Base-by-base conservation (phyloP, 2,329 filamentous ascomycete species). In the Ophiostoma triangulosporum region DNA sequence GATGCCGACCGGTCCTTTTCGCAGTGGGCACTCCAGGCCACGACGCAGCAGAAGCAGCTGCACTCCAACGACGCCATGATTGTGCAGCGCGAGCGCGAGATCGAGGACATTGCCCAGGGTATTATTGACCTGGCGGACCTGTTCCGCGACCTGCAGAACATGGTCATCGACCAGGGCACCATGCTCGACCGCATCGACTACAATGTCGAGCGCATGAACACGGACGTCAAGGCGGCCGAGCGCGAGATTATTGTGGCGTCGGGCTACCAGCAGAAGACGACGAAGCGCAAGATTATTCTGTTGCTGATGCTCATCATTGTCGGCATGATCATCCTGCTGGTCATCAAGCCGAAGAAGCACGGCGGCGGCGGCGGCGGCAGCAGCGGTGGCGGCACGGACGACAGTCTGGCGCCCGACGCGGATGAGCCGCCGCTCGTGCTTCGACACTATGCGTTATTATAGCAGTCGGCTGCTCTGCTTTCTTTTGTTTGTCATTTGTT, bases 81-180 rank as follows among this genome's bases (percentile, higher is more conserved):
- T 61, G 80, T 84, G 57, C 93, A 97, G 66, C 86, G 93, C 58
- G 93, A 98, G 69, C 83, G 86, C 38, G 93, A 97, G 68, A 98
- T 98, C 62, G 94, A 95, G 64, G 90, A 96, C 62, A 98, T 98
- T 58, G 93, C 93, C 2, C 90, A 96, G 65, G 91, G 93, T 55
- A 97, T 98, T 68, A 97, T 98, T 63, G 91, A 97, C 65, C 74
- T 98, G 7, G 88, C 91, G 4, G 93, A 96, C 66, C 88, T 98
- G 50, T 98, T 98, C 72, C 88, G 94, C 57, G 93, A 98, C 63
- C 73, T 98, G 29, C 93, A 98, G 68, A 84, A 77, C 48, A 97
- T 98, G 90, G 88, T 94, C 61, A 90, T 95, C 60, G 86, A 93
- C 64, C 86, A 93, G 67, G 88, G 88, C 52, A 93, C 88, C 14